Conservation (phyloP, 192 early-diverging fungal species). For the Irineochytrium annulatum region DNA sequence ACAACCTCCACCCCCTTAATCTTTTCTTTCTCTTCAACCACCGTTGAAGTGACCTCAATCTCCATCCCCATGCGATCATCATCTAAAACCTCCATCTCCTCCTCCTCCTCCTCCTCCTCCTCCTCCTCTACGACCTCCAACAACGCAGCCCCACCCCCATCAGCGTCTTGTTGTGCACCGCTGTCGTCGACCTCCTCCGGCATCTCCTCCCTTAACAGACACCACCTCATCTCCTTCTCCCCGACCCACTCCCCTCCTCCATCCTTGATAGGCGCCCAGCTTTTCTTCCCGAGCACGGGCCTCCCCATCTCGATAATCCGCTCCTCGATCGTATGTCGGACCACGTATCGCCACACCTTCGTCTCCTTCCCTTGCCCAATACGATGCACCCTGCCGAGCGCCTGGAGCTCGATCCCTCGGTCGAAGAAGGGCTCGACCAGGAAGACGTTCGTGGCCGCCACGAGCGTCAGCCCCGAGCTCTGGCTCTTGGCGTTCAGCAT, state of each 20-base stretch:
- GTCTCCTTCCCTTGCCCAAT: constrained; percentile 50
- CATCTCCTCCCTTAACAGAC: constrained; percentile 30
- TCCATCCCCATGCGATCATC: too few species aligned
- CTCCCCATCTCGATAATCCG: constrained; percentile 19
- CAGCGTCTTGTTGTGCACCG: background rate
- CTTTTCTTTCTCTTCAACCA: background rate
- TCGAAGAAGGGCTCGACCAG: constrained; percentile 52
- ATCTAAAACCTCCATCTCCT: background rate
- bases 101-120: constrained; percentile 1
- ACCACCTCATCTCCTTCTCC: constrained; percentile 22
- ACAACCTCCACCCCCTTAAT: background rate
- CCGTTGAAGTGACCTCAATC: background rate
- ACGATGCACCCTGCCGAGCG: constrained; percentile 47
- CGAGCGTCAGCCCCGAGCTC: constrained; percentile 48
- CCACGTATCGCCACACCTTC: constrained; percentile 45
- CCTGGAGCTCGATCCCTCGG: constrained; percentile 41
- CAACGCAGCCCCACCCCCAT: too few species aligned
- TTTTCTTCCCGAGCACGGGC: background rate
- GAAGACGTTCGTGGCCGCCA: constrained; percentile 49
- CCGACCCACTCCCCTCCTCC: constrained; percentile 34
- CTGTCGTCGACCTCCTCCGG: background rate
- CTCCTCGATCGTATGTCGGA: constrained; percentile 44
- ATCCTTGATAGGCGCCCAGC: constrained; percentile 1
- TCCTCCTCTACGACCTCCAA: background rate
- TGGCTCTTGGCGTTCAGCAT: constrained; percentile 51